These are phyloP conservation scores for Styphnolobium japonicum DNA, from an alignment of 306 rosid genomes.

Conservation along the genomic window DNA sequence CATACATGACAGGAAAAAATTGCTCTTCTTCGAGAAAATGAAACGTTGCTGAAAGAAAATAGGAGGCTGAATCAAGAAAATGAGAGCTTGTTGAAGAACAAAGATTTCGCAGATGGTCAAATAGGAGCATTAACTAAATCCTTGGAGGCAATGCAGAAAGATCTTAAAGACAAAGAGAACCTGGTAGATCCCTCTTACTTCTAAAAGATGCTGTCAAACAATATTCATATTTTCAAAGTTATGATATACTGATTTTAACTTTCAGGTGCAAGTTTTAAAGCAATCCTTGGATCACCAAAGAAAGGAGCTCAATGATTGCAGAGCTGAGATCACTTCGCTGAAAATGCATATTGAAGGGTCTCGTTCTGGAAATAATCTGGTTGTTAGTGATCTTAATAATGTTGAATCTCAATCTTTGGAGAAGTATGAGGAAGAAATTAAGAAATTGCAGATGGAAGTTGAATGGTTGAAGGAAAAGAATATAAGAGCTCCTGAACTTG, in stretches of 20 bases:
- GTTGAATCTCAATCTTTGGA: conserved; percentile 53
- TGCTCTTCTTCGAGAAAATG: conserved; percentile 64
- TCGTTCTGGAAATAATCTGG: conserved; percentile 41
- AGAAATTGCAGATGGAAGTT: conserved; percentile 69
- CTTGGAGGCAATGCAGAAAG: conserved; percentile 76
- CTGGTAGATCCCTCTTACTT: conserved; percentile 49
- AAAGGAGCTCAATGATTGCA: conserved; percentile 75
- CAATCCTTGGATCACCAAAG: conserved; percentile 77
- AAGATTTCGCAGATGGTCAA: conserved; percentile 68
- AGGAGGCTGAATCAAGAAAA: conserved; percentile 65
- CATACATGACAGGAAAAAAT: conserved; percentile 70
- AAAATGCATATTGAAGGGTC: conserved; percentile 83
- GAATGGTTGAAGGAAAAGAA: conserved; percentile 56
- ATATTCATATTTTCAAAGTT: conserved; percentile 4
- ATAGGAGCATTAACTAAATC: conserved; percentile 67
- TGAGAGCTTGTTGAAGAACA: conserved; percentile 55
- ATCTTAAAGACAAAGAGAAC: conserved; percentile 78
- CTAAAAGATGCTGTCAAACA: conserved; percentile 27
- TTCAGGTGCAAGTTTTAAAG: conserved; percentile 75
- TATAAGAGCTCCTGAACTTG: conserved; percentile 37
- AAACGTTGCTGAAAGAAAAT: conserved; percentile 56
- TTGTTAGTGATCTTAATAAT: conserved; percentile 42
- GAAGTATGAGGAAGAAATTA: conserved; percentile 78
- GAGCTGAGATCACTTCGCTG: conserved; percentile 86
- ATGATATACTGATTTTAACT: conserved; percentile 25